Base-by-base conservation (phyloP, 208 protist species). In the Spongospora subterranea region DNA sequence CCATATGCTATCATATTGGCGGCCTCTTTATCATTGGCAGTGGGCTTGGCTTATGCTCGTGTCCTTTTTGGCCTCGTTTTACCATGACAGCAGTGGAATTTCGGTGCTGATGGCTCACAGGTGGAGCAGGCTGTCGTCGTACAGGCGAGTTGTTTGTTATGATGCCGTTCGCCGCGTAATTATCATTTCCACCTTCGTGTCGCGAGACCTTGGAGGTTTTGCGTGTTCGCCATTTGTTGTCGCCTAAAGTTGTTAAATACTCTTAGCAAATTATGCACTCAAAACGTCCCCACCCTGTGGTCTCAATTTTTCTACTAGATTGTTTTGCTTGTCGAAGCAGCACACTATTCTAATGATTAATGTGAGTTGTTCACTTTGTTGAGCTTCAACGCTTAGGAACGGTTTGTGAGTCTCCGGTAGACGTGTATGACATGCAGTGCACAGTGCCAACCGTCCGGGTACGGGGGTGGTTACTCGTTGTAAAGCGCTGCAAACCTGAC, bases 11-110 rank as follows among this genome's bases (percentile, higher is more conserved):
- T n/a, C 17, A 6, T 13, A 82, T 82, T 43, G 71, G 71, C 35
- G 71, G 71, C 40, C 40, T 35, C 71, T n/a, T 82, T 20, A 82
- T 82, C 17, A 82, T 6, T 45, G 71, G 71, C 71, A 82, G 71
- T 82, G 71, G 71, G 35, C 71, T 82, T 82, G 71, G 71, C 71
- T 43, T 82, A 6, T 40, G 17, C 71, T 17, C 17, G 20, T 17
- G 29, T 65, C 54, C 54, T 65, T 65, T 29, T 17, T 32, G 54
- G 54, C 54, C 54, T 17, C 54, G 20, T 65, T 17, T 65, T 17
- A 29, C 29, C 20, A 29, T 29, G 20, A 17, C 54, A 29, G 54
- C 54, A 65, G 20, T 65, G 54, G 54, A 65, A 65, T 65, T 65
- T 17, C 54, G n/a, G n/a, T n/a, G n/a, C n/a, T n/a, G n/a, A n/a